Conservation (phyloP, 1,139 yeast species). For the Chernovozyma aurita region DNA sequence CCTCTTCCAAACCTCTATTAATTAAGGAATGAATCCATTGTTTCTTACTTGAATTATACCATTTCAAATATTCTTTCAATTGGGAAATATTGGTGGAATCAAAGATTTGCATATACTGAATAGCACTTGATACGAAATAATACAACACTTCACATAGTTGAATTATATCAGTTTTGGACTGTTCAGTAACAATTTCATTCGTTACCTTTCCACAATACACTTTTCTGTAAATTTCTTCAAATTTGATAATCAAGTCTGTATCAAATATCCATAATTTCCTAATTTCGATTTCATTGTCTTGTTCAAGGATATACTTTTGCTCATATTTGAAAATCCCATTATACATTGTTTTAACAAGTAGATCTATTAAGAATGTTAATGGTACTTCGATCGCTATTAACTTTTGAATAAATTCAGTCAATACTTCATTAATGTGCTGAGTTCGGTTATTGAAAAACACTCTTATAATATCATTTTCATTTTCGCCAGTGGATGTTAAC, state of each 20-base stretch:
- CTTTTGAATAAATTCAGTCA: constrained; percentile 30
- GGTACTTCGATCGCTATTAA: constrained; percentile 17
- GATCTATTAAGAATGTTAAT: constrained; percentile 21
- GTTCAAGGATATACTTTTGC: constrained; percentile 21
- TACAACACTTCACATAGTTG: constrained; percentile 30
- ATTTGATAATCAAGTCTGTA: constrained; percentile 27
- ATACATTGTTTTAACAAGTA: constrained; percentile 35
- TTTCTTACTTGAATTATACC: constrained; percentile 30
- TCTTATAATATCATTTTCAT: constrained; percentile 19
- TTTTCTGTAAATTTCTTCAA: constrained; percentile 29
- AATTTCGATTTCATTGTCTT: constrained; percentile 16
- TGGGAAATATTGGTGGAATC: constrained; percentile 18
- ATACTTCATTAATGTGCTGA: constrained; percentile 28
- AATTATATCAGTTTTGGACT: constrained; percentile 17
- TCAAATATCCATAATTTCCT: constrained; percentile 39
- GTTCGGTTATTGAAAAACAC: constrained; percentile 27
- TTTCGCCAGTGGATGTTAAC: background rate
- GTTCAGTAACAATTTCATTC: constrained; percentile 12
- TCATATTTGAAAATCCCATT: constrained; percentile 45
- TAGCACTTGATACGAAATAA: constrained; percentile 35
- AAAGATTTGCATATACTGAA: constrained; percentile 26
- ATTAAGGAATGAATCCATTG: constrained; percentile 57
- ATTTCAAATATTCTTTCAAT: constrained; percentile 25
- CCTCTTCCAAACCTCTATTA: constrained; percentile 39
- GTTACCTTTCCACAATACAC: constrained; percentile 14